Percentiles rank a stretch among this genome's conserved stretches.
These are phyloP conservation scores for Pythium guiyangense DNA, from an alignment of 352 stramenopile species.

Conservation along the genomic window DNA sequence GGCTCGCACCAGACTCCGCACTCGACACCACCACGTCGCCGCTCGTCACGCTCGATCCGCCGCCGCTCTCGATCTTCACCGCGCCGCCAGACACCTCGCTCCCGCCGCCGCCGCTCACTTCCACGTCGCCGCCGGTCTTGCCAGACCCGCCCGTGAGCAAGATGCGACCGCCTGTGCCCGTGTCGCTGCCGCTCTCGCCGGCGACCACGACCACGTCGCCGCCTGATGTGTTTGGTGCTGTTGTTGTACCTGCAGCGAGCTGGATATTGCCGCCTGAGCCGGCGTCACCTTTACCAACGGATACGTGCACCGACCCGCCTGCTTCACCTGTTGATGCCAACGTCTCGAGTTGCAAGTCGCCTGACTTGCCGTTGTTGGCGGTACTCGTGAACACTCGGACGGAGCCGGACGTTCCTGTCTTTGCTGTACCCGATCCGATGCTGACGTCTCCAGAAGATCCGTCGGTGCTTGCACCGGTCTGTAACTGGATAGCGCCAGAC, in stretches of 20 bases:
- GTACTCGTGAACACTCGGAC: conserved; percentile 17
- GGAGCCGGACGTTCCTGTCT: conserved; percentile 13
- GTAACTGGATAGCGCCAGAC: conserved; percentile 20
- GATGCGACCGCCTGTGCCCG: too few species aligned
- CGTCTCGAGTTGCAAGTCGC: conserved; percentile 13
- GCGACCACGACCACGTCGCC: conserved; percentile 4
- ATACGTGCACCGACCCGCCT: conserved; percentile 13
- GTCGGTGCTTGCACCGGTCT: conserved; percentile 12
- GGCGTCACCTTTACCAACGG: conserved; percentile 3
- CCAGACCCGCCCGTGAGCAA: too few species aligned
- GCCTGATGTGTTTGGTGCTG: neutral
- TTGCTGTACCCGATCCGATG: conserved; percentile 14
- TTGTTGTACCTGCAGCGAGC: neutral
- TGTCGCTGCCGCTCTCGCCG: neutral
- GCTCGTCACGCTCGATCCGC: too few species aligned
- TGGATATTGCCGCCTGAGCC: neutral
- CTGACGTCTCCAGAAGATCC: conserved; percentile 19
- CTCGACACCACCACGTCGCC: too few species aligned
- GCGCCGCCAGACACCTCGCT: too few species aligned
- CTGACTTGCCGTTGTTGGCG: conserved; percentile 12
- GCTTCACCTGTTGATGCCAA: conserved; percentile 8
- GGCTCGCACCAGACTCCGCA: too few species aligned
- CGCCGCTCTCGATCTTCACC: too few species aligned
- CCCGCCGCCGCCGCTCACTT: too few species aligned
- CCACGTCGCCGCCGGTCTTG: too few species aligned